Base-by-base conservation (phyloP, 306 rosid species). In the Pyrus pyrifolia region DNA sequence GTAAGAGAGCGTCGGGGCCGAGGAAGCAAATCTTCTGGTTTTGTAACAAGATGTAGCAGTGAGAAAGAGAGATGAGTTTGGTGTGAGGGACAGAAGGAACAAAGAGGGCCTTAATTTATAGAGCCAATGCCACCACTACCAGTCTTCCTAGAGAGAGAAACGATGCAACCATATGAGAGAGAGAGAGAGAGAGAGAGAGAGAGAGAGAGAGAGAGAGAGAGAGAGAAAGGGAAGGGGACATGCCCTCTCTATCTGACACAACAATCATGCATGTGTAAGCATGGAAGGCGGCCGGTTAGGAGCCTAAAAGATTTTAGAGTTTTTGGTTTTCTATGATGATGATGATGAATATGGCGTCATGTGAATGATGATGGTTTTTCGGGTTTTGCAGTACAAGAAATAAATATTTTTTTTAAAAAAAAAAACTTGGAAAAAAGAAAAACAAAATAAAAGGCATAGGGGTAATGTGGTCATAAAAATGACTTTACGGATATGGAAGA, bases 251-350 rank as follows among this genome's bases (percentile, higher is more conserved):
- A 23, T 83, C 96, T 93, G 99, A 96, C 97, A 88, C 78, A 86
- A 81, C 98, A 96, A 96, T 96, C 99, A 93, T 96, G 93, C 88
- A 88, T 78, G 85, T 85, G 98, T 88, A 96, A 96, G 97, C 99
- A 93, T 87, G 96, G 96, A 96, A 93, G 99, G 93, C 99, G 99
- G 99, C 99, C 92, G 96, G 93, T 86, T 90, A 88, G 79, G 88
- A 87, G 82, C 82, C 89, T 78, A 79, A 83, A 87, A 87, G 89
- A 85, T 42, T 59, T 74, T 73, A 29, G 51, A 85, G 85, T 84
- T 74, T 76, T 33, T 77, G 79, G 71, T 84, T 79, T 79, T 27
- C 53, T 78, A 25, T 63, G 62, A 25, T n/a, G 62, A 76, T 72
- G 85, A 85, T 83, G 87, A 84, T 86, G 89, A 45, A 65, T 73